phyloP scores from a whole-genome alignment of 192 early-diverging fungal genomes.

The Entomortierella parvispora region DNA sequence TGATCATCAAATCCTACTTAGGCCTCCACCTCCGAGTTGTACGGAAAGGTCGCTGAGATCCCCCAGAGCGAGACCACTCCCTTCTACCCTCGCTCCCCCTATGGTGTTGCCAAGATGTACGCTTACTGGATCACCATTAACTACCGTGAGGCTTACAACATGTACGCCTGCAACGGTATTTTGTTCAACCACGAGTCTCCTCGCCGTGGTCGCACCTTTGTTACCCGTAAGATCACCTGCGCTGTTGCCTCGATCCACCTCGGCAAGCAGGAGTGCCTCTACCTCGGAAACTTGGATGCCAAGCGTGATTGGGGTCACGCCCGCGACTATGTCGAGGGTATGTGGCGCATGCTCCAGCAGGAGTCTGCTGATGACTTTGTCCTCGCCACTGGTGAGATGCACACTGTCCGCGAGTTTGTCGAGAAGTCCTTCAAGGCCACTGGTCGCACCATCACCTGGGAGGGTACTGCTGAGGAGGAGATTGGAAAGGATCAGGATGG shows the following conservation, averaged over 20 bases:
- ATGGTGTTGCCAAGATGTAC: constrained; percentile 85
- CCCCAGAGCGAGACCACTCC: constrained; percentile 85
- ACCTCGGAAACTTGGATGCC: constrained; percentile 81
- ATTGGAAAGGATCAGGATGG: constrained; percentile 67
- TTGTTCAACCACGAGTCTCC: constrained; percentile 84
- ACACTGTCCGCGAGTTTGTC: constrained; percentile 79
- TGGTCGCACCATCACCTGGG: constrained; percentile 70
- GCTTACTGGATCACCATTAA: constrained; percentile 85
- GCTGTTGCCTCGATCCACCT: constrained; percentile 80
- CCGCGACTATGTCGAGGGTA: constrained; percentile 80
- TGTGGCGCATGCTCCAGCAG: constrained; percentile 88
- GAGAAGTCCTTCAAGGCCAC: constrained; percentile 79
- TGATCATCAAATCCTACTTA: constrained; percentile 16
- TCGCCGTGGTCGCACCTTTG: constrained; percentile 78
- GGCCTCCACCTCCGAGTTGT: constrained; percentile 81
- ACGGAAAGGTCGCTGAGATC: constrained; percentile 80
- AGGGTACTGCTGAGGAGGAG: constrained; percentile 70
- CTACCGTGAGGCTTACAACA: constrained; percentile 82
- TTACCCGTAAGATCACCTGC: constrained; percentile 81
- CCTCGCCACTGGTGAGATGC: constrained; percentile 83
- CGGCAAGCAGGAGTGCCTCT: constrained; percentile 73
- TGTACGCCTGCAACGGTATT: constrained; percentile 85
- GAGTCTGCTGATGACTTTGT: constrained; percentile 78
- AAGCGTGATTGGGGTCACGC: constrained; percentile 88
- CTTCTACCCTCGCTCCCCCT: constrained; percentile 84